These are phyloP conservation scores for Acanthamoeba royreba DNA, from an alignment of 208 protist species.

Conservation along the genomic window DNA sequence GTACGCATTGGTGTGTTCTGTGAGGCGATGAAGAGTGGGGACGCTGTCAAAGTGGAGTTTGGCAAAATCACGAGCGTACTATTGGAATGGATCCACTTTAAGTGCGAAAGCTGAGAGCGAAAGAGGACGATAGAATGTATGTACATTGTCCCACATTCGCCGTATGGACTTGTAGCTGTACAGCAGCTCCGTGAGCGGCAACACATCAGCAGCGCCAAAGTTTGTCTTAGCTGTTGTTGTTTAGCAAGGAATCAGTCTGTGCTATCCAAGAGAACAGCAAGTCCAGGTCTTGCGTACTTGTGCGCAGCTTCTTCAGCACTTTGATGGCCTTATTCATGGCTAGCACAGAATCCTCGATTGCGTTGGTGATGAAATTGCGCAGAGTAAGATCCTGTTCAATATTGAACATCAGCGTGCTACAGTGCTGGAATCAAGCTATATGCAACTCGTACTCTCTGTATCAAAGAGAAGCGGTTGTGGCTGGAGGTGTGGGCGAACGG, in stretches of 20 bases:
- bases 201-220: not conserved
- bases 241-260: not conserved
- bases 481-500: not conserved
- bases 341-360: not conserved
- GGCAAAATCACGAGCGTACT: not conserved
- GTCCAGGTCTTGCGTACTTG: not conserved
- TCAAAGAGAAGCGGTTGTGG: not conserved
- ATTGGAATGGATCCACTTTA: not conserved
- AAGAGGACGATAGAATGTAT: not conserved
- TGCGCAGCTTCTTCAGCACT: not conserved
- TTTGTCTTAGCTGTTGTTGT: not conserved
- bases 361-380: constrained; percentile 5
- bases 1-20: no score
- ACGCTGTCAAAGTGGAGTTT: no score
- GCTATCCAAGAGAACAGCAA: not conserved
- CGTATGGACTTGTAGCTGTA: not conserved
- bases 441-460: not conserved
- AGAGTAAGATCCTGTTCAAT: not conserved
- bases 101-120: not conserved
- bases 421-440: not conserved
- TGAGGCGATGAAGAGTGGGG: no score
- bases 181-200: not conserved
- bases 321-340: not conserved
- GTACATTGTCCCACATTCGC: not conserved
- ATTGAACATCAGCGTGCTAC: not conserved